These are phyloP conservation scores for Juncus effusus DNA, from an alignment of 176 grass and related monocot genomes.

Conservation along the genomic window DNA sequence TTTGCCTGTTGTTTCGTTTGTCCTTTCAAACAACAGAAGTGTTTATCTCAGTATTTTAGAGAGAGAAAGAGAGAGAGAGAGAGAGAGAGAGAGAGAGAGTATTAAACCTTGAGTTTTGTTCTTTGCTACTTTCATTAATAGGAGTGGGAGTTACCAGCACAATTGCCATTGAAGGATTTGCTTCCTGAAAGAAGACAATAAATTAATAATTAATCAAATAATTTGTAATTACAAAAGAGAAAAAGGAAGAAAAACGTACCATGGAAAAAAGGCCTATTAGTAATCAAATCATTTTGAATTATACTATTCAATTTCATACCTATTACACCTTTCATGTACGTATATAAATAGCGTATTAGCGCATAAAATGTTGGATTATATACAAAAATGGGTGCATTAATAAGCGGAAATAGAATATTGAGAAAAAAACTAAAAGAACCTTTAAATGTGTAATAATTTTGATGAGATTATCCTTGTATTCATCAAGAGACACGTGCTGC, in stretches of 20 bases:
- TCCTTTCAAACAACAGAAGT: constrained; percentile 64
- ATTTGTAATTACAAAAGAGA: constrained; percentile 15
- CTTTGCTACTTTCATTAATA: constrained; percentile 66
- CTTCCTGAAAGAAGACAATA: constrained; percentile 40
- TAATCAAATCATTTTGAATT: neutral
- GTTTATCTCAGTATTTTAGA: neutral
- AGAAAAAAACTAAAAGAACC: constrained; percentile 29
- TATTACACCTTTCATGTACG: neutral
- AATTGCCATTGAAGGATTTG: constrained; percentile 49
- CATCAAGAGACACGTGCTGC: constrained; percentile 63
- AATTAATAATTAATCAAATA: neutral
- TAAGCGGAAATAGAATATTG: neutral
- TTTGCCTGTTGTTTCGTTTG: constrained; percentile 70
- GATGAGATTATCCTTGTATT: constrained; percentile 71
- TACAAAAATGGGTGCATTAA: neutral
- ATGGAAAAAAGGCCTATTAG: neutral
- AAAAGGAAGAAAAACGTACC: neutral
- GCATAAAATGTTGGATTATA: neutral
- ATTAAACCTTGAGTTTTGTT: constrained; percentile 65
- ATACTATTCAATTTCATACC: neutral
- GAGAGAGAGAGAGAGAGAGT: neutral
- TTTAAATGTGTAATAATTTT: constrained; percentile 65
- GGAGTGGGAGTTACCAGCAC: constrained; percentile 81
- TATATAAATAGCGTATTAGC: neutral
- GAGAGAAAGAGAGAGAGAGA: constrained; percentile 12